Conservation (phyloP, 2,329 filamentous ascomycete genomes). For the Pseudonectria buxi region DNA sequence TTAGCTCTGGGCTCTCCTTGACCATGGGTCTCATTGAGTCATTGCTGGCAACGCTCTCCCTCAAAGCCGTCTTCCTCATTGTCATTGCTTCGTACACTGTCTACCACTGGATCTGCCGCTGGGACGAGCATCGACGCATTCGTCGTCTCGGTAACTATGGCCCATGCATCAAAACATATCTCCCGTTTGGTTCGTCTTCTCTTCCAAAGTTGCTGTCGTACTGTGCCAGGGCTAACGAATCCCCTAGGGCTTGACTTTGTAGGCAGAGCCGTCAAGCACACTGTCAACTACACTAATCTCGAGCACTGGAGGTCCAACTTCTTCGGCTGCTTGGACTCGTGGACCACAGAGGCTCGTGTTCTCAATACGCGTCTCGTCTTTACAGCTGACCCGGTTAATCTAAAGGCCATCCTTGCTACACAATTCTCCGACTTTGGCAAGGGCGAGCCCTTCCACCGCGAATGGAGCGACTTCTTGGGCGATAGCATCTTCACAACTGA, state of each 20-base stretch:
- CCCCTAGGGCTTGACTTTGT: constrained; percentile 56
- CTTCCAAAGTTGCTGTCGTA: background rate
- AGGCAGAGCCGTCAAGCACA: constrained; percentile 45
- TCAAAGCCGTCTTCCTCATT: constrained; percentile 31
- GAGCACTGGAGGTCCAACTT: constrained; percentile 56
- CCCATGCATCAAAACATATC: constrained; percentile 25
- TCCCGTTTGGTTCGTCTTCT: constrained; percentile 40
- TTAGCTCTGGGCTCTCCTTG: constrained; percentile 1
- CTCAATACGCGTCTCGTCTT: constrained; percentile 57
- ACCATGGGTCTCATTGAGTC: constrained; percentile 46
- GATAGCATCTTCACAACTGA: constrained; percentile 76
- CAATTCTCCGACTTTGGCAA: constrained; percentile 84
- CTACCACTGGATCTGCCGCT: constrained; percentile 29
- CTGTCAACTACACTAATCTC: constrained; percentile 48
- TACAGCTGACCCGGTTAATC: constrained; percentile 80
- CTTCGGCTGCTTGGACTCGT: constrained; percentile 30
- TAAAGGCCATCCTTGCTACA: constrained; percentile 82
- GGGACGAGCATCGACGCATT: constrained; percentile 39
- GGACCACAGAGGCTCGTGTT: constrained; percentile 54
- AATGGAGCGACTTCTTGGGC: constrained; percentile 71
- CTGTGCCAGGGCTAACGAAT: background rate
- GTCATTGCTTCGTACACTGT: constrained; percentile 31
- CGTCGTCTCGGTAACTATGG: constrained; percentile 39
- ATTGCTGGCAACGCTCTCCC: constrained; percentile 37
- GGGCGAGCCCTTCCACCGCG: constrained; percentile 63